Conservation (phyloP, 2,329 filamentous ascomycete genomes). For the Cladosporium sp. region DNA sequence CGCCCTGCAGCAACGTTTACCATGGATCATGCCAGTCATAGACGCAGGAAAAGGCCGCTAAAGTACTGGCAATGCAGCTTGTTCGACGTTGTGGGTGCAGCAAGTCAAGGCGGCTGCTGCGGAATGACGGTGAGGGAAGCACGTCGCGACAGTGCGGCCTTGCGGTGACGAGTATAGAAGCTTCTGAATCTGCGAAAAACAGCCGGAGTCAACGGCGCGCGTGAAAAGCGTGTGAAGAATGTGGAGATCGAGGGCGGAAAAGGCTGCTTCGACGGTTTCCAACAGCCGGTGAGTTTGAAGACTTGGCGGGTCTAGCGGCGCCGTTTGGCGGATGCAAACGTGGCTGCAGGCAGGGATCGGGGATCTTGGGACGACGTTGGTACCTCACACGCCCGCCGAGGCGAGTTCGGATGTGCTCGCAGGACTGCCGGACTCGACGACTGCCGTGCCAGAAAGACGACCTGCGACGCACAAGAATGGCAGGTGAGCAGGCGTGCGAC, state of each 20-base stretch:
- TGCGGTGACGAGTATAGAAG: not conserved
- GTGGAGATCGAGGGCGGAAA: constrained; percentile 6
- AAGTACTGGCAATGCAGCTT: not conserved
- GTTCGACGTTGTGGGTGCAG: not conserved
- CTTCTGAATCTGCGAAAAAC: not conserved
- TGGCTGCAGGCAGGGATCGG: constrained; percentile 13
- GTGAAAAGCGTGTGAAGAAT: constrained; percentile 8
- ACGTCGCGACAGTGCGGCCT: not conserved
- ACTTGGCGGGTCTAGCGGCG: constrained; percentile 4
- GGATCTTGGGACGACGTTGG: constrained; percentile 1
- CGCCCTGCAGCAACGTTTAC: constrained; percentile 9
- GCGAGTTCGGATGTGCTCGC: constrained; percentile 10
- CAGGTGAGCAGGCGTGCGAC: constrained; percentile 5
- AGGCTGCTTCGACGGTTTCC: constrained; percentile 3
- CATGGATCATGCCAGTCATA: constrained; percentile 13
- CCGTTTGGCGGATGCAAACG: constrained; percentile 13
- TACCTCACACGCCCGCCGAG: constrained; percentile 1
- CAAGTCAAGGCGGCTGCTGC: not conserved
- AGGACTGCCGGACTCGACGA: constrained; percentile 4
- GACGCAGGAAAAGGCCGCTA: constrained; percentile 7
- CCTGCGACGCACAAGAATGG: not conserved
- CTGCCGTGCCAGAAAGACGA: not conserved
- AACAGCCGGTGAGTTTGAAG: not conserved
- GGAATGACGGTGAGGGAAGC: not conserved
- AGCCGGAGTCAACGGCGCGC: constrained; percentile 2